phyloP scores from a whole-genome alignment of 441 rosid genomes.

The Lepidium campestre region DNA sequence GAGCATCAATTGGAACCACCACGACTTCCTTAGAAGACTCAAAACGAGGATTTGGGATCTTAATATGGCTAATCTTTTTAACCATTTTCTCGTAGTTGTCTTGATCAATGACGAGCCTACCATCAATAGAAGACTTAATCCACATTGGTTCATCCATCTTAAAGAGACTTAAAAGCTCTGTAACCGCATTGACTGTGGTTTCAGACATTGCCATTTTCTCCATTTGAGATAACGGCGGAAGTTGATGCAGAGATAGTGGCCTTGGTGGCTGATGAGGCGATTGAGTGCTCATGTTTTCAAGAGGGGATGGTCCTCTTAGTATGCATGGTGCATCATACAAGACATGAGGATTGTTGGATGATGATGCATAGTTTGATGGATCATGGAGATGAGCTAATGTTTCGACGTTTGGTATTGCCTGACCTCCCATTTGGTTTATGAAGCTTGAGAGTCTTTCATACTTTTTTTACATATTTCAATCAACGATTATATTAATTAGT shows the following conservation, averaged over 20 bases:
- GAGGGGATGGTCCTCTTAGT: neutral
- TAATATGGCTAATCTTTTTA: slow-evolving; percentile 22
- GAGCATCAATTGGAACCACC: slow-evolving; percentile 35
- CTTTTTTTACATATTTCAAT: neutral
- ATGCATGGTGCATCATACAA: neutral
- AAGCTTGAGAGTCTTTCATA: neutral
- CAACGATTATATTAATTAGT: neutral
- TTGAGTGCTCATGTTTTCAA: neutral
- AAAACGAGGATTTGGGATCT: slow-evolving; percentile 29
- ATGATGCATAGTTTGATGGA: neutral
- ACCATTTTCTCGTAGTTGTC: slow-evolving; percentile 40
- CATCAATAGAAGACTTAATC: slow-evolving; percentile 36
- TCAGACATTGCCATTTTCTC: slow-evolving; percentile 37
- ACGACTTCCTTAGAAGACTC: slow-evolving; percentile 59
- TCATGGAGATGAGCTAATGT: neutral
- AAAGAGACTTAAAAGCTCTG: slow-evolving; percentile 37
- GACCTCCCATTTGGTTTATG: neutral
- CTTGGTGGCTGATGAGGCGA: no score
- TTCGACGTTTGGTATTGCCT: neutral
- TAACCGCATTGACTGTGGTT: slow-evolving; percentile 40
- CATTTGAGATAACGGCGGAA: slow-evolving; percentile 23
- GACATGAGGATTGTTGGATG: neutral
- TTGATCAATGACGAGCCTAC: slow-evolving; percentile 32
- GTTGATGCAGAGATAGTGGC: neutral
- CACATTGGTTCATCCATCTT: slow-evolving; percentile 56